These are phyloP conservation scores for Solanum hybrid DNA, from an alignment of 305 asterid species.

Conservation along the genomic window DNA sequence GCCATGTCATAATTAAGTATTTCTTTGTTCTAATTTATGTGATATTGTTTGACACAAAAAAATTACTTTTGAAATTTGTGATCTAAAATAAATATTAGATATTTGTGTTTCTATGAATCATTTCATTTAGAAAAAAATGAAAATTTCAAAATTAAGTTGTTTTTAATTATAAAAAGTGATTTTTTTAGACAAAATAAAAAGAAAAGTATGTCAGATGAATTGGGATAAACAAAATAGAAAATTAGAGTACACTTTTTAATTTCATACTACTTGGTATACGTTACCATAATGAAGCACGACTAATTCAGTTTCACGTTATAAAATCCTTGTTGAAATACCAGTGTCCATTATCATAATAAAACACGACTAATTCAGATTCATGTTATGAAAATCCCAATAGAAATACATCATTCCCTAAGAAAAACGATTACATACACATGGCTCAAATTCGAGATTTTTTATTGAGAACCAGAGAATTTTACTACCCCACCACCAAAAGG, in stretches of 20 bases:
- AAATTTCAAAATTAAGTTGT: not conserved
- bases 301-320: too few species aligned
- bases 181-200: not conserved
- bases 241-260: not conserved
- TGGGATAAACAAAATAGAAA: too few species aligned
- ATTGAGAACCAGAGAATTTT: too few species aligned
- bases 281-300: not conserved
- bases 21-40: not conserved
- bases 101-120: not conserved
- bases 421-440: not conserved
- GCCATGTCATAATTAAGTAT: not conserved
- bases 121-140: not conserved
- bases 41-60: not conserved
- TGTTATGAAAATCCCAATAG: not conserved
- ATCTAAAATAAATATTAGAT: not conserved
- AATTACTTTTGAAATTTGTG: not conserved
- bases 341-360: not conserved
- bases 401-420: not conserved
- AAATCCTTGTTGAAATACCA: accelerated
- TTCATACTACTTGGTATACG: too few species aligned
- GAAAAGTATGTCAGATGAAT: not conserved
- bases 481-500: not conserved
- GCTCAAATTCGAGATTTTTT: not conserved
- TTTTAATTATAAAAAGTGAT: not conserved
- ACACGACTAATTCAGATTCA: not conserved